A percentile compares a stretch with the other conserved stretches of the same genome.
phyloP scores from a whole-genome alignment of 106 monocot genomes.

The Triglochin maritima region DNA sequence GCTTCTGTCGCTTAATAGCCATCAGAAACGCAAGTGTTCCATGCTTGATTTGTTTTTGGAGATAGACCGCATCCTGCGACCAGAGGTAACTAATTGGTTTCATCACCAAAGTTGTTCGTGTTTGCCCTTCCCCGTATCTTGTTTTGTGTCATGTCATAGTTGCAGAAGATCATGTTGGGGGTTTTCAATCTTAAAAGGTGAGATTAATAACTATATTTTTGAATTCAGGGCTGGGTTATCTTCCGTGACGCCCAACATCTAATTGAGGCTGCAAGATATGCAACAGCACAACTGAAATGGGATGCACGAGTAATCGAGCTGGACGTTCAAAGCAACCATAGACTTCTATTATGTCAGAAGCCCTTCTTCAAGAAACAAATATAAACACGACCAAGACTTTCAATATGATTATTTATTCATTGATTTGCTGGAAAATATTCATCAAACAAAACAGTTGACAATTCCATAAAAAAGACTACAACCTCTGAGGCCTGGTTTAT shows the following conservation, averaged over 20 bases:
- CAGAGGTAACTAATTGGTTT: conserved; percentile 43
- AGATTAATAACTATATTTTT: too few species aligned
- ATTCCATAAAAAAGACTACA: background rate
- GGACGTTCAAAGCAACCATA: conserved; percentile 51
- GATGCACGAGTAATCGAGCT: conserved; percentile 52
- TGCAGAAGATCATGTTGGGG: background rate
- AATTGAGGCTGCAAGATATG: conserved; percentile 44
- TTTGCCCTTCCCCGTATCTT: background rate
- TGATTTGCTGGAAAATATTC: conserved; percentile 7
- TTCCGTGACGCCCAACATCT: conserved; percentile 44
- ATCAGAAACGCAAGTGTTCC: conserved; percentile 52
- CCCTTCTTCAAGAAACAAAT: conserved; percentile 63
- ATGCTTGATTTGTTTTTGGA: conserved; percentile 66
- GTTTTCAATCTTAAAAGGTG: too few species aligned
- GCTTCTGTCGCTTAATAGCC: conserved; percentile 45
- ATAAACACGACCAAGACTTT: conserved; percentile 5
- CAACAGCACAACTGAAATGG: conserved; percentile 59
- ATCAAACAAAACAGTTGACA: background rate
- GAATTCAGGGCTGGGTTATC: conserved; percentile 86
- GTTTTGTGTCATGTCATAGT: background rate
- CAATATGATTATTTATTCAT: background rate
- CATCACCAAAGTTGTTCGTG: background rate
- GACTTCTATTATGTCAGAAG: conserved; percentile 76
- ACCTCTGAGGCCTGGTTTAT: background rate
- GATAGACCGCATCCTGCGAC: conserved; percentile 83